Percentiles rank a stretch among this genome's conserved stretches.
phyloP scores from a whole-genome alignment of 169 alveolate genomes.

The Cyclospora cayetanensis region DNA sequence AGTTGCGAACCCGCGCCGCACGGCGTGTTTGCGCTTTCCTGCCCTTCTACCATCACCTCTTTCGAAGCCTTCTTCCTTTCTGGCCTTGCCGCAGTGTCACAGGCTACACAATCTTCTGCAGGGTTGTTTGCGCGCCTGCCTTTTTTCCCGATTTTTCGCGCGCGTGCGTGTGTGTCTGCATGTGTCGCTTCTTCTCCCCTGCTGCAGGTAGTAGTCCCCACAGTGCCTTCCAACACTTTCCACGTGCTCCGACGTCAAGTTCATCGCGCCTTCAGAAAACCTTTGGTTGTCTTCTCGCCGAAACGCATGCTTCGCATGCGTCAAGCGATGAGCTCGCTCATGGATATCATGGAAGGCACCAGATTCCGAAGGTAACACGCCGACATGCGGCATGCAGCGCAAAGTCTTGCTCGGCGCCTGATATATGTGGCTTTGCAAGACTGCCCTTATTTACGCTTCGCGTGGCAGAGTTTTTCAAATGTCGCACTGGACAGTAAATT shows the following conservation, averaged over 20 bases:
- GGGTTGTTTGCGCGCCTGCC: too few relatives aligned
- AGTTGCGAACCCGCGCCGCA: too few relatives aligned
- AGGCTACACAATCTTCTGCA: too few relatives aligned
- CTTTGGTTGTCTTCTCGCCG: conserved; percentile 82
- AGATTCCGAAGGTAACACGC: conserved; percentile 70
- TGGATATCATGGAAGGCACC: conserved; percentile 75
- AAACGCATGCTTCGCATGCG: conserved; percentile 81
- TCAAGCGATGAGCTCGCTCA: conserved; percentile 74
- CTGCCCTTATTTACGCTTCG: background rate
- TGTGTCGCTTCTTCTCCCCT: background rate
- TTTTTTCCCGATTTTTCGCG: too few relatives aligned
- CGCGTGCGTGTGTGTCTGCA: too few relatives aligned
- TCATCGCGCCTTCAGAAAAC: conserved; percentile 90
- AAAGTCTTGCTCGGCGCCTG: background rate
- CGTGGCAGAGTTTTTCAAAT: background rate
- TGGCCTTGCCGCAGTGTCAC: too few relatives aligned
- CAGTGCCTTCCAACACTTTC: conserved; percentile 93
- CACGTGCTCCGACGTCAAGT: conserved; percentile 94
- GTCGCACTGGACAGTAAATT: too few relatives aligned
- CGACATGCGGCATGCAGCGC: background rate
- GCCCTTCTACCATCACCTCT: too few relatives aligned
- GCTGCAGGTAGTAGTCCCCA: conserved; percentile 86
- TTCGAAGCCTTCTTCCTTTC: too few relatives aligned
- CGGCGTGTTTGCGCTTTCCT: too few relatives aligned
- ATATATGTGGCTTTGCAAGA: background rate